Conservation (phyloP, 2,329 filamentous ascomycete genomes). For the Pseudogymnoascus sp. region DNA sequence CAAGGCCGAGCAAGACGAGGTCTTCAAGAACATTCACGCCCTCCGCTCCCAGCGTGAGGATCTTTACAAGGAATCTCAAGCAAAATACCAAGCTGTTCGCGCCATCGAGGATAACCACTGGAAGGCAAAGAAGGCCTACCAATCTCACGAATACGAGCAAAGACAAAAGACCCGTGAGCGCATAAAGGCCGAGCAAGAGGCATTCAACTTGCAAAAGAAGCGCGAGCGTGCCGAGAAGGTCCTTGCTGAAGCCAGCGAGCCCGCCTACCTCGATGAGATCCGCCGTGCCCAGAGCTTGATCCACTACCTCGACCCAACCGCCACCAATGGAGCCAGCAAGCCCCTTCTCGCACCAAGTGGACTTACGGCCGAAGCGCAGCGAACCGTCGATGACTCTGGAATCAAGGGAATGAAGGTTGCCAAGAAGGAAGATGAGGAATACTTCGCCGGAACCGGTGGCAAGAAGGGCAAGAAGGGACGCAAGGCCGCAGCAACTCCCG, state of each 20-base stretch:
- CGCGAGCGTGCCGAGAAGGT: slow-evolving; percentile 68
- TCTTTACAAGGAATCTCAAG: slow-evolving; percentile 76
- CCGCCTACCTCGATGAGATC: slow-evolving; percentile 89
- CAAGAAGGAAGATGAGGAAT: slow-evolving; percentile 86
- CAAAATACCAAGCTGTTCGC: slow-evolving; percentile 72
- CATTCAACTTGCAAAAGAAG: slow-evolving; percentile 60
- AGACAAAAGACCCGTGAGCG: slow-evolving; percentile 69
- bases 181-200: slow-evolving; percentile 70
- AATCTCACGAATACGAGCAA: slow-evolving; percentile 74
- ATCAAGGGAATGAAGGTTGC: slow-evolving; percentile 78
- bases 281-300: slow-evolving; percentile 79
- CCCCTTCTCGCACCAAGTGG: slow-evolving; percentile 57
- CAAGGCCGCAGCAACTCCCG: slow-evolving; percentile 48
- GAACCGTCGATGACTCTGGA: slow-evolving; percentile 74
- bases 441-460: slow-evolving; percentile 61
- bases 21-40: slow-evolving; percentile 76
- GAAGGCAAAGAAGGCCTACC: slow-evolving; percentile 69
- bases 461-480: slow-evolving; percentile 87
- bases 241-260: slow-evolving; percentile 73
- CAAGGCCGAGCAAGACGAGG: slow-evolving; percentile 85
- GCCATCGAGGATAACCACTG: slow-evolving; percentile 88
- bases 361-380: slow-evolving; percentile 68
- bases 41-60: slow-evolving; percentile 80
- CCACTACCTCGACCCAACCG: slow-evolving; percentile 76
- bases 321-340: slow-evolving; percentile 52